Evolutionary conservation across 140 eudicot species (phyloP).

Genomic region (Cichorium intybus): DNA sequence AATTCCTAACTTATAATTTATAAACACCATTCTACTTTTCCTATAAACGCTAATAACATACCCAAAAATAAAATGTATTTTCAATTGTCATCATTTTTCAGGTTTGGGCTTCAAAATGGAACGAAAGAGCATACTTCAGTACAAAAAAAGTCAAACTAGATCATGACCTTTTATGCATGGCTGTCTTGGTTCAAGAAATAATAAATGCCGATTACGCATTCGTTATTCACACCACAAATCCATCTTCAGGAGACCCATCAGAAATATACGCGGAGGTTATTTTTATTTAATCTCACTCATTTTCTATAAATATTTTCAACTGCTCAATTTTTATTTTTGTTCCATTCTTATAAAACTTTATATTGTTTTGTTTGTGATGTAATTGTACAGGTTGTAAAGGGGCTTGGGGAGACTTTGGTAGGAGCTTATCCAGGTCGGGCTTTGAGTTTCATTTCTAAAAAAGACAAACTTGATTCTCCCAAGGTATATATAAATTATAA

Average conservation of each 20-base stretch:
- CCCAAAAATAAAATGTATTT: constrained; percentile 7
- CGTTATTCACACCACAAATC: constrained; percentile 96
- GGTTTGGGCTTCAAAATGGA: constrained; percentile 99
- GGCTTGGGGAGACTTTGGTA: constrained; percentile 87
- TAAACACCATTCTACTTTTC: no score
- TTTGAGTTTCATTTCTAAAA: constrained; percentile 79
- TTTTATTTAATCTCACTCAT: background rate
- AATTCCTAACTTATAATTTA: background rate
- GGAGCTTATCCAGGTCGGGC: constrained; percentile 98
- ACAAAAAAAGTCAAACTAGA: constrained; percentile 85
- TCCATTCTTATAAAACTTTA: background rate
- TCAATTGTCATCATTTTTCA: constrained; percentile 31
- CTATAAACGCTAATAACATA: constrained; percentile 5
- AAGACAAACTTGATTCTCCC: constrained; percentile 72
- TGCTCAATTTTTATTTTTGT: no score
- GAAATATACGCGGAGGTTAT: constrained; percentile 94
- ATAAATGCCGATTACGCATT: constrained; percentile 96
- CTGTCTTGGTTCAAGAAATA: constrained; percentile 95
- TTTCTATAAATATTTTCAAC: background rate
- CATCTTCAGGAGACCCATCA: constrained; percentile 91
- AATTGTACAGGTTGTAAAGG: constrained; percentile 70
- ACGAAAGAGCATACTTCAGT: constrained; percentile 96
- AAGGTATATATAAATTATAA: constrained; percentile 44
- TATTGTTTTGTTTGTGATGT: background rate
- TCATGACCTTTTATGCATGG: constrained; percentile 91